These are phyloP conservation scores for Cyclocybe cylindracea DNA, from an alignment of 768 basidiomycete genomes.

Conservation along the genomic window DNA sequence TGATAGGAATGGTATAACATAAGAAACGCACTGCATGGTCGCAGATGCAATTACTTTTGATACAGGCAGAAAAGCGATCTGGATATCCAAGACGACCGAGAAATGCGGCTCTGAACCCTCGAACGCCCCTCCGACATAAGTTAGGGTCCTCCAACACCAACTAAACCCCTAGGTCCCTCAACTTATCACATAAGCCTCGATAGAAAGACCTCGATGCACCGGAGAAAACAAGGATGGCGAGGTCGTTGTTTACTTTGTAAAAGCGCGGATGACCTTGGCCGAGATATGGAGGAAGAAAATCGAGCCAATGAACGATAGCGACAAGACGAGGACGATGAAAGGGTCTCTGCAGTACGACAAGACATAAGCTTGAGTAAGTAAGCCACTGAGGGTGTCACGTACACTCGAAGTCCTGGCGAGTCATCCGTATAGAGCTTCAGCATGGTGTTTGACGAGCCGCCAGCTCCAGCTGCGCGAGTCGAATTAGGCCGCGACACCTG, in stretches of 20 bases:
- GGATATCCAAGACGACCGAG: conserved; percentile 26
- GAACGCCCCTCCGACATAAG: conserved; percentile 10
- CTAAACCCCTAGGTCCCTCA: not conserved
- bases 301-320: conserved; percentile 94
- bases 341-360: conserved; percentile 66
- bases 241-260: conserved; percentile 65
- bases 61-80: conserved; percentile 30
- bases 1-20: conserved; percentile 31
- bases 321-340: conserved; percentile 94
- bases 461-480: conserved; percentile 87
- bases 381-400: conserved; percentile 36
- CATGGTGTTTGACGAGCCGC: conserved; percentile 98
- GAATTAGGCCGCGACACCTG: conserved; percentile 82
- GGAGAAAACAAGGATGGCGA: conserved; percentile 1
- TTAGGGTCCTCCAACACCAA: conserved; percentile 8
- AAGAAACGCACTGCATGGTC: conserved; percentile 17
- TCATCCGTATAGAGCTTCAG: conserved; percentile 98
- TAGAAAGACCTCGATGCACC: not conserved
- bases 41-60: conserved; percentile 27
- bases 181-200: not conserved
- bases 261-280: conserved; percentile 89
- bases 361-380: not conserved
- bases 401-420: conserved; percentile 97
- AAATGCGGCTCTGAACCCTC: conserved; percentile 9
- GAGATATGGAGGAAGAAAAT: conserved; percentile 99